Conservation (phyloP, 768 basidiomycete genomes). For the Termitomyces titanicus region DNA sequence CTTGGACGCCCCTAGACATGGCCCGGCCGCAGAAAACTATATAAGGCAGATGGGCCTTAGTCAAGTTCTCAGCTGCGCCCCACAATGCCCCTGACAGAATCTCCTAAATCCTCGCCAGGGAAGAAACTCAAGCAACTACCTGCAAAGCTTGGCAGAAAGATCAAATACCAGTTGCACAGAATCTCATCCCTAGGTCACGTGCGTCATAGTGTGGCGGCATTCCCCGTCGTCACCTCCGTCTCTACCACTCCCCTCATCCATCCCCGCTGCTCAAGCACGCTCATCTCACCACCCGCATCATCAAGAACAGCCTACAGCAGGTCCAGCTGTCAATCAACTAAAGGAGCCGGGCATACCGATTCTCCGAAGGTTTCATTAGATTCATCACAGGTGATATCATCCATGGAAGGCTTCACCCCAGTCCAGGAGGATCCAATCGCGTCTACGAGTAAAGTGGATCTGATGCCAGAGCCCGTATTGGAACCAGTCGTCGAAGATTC, state of each 20-base stretch:
- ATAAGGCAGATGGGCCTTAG: slow-evolving; percentile 8
- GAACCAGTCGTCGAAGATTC: slow-evolving; percentile 1
- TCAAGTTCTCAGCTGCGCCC: neutral
- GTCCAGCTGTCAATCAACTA: slow-evolving; percentile 10
- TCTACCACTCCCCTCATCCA: slow-evolving; percentile 37
- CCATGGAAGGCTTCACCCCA: slow-evolving; percentile 1
- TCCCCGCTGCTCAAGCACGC: slow-evolving; percentile 17
- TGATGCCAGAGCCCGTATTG: neutral
- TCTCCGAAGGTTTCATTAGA: slow-evolving; percentile 11
- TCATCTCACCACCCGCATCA: slow-evolving; percentile 12
- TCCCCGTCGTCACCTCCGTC: slow-evolving; percentile 22
- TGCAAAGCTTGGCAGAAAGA: slow-evolving; percentile 20
- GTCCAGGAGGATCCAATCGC: neutral
- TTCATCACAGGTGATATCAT: slow-evolving; percentile 6
- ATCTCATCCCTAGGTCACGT: slow-evolving; percentile 12
- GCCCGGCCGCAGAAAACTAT: slow-evolving; percentile 10
- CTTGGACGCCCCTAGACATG: neutral
- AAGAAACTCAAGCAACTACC: slow-evolving; percentile 19
- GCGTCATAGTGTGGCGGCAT: slow-evolving; percentile 21
- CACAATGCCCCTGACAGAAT: slow-evolving; percentile 10
- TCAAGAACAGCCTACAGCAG: slow-evolving; percentile 14
- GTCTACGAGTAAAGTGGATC: neutral
- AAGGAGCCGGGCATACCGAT: slow-evolving; percentile 4
- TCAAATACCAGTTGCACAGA: slow-evolving; percentile 16
- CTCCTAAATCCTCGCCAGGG: slow-evolving; percentile 13